Conservation (phyloP, 805 yeast genomes). For the Saturnispora hagleri region DNA sequence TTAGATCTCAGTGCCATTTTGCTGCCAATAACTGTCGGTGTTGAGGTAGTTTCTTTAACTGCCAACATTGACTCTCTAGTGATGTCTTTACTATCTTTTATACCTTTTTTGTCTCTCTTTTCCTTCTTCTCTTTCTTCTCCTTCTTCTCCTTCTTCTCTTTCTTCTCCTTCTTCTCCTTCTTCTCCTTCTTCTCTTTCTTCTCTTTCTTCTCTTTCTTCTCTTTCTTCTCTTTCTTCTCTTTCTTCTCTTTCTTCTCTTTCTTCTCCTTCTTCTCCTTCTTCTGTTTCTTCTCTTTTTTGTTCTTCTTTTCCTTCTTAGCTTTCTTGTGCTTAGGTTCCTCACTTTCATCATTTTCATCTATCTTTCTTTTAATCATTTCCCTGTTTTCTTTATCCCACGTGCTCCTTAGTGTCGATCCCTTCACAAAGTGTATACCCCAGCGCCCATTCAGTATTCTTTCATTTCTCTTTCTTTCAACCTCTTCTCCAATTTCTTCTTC, state of each 20-base stretch:
- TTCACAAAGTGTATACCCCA: conserved; percentile 83
- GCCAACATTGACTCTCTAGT: conserved; percentile 35
- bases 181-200: conserved; percentile 10
- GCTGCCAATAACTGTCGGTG: conserved; percentile 35
- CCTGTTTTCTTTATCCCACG: conserved; percentile 61
- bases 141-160: conserved; percentile 20
- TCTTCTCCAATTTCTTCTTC: conserved; percentile 58
- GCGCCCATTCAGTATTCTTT: conserved; percentile 68
- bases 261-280: conserved; percentile 21
- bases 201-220: conserved; percentile 21
- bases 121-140: conserved; percentile 9
- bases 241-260: conserved; percentile 16
- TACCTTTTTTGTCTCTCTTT: conserved; percentile 22
- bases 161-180: conserved; percentile 14
- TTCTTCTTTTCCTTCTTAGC: conserved; percentile 22
- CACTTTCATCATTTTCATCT: conserved; percentile 11
- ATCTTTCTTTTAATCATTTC: conserved; percentile 20
- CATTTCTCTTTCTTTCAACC: conserved; percentile 58
- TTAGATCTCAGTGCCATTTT: conserved; percentile 70
- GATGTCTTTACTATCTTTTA: conserved; percentile 12
- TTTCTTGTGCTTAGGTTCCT: conserved; percentile 12
- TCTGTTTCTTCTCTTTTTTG: conserved; percentile 22
- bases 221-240: conserved; percentile 25
- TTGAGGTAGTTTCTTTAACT: conserved; percentile 24
- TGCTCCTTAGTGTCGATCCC: conserved; percentile 76